A percentile compares a stretch with the other conserved stretches of the same genome.
Conservation (phyloP, 441 rosid species). For the Populus trichocarpa region DNA sequence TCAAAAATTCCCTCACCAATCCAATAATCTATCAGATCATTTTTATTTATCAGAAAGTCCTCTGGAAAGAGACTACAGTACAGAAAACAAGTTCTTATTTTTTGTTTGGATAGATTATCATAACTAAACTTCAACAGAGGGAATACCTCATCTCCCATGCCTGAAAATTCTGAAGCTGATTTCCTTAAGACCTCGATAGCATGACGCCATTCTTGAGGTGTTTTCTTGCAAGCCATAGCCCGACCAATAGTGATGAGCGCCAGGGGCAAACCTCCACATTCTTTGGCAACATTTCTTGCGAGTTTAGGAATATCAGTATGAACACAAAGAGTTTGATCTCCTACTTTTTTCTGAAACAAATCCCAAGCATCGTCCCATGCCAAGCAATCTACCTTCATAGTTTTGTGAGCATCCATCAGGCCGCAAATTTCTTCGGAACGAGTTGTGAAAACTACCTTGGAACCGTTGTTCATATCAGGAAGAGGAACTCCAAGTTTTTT, state of each 20-base stretch:
- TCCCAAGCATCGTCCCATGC: slow-evolving; percentile 36
- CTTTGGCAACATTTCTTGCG: slow-evolving; percentile 12
- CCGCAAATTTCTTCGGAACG: slow-evolving; percentile 42
- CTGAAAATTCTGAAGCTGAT: neutral
- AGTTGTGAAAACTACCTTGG: slow-evolving; percentile 45
- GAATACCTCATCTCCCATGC: slow-evolving; percentile 7
- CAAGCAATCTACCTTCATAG: slow-evolving; percentile 38
- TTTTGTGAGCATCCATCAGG: slow-evolving; percentile 35
- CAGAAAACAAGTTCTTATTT: neutral
- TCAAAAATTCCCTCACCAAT: slow-evolving; percentile 11
- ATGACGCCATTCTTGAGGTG: neutral
- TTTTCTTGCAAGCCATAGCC: slow-evolving; percentile 33
- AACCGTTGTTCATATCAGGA: slow-evolving; percentile 36
- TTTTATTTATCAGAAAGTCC: neutral
- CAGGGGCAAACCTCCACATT: slow-evolving; percentile 59
- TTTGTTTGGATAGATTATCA: neutral
- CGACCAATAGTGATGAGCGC: slow-evolving; percentile 46
- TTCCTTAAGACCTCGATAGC: neutral
- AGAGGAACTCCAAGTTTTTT: slow-evolving; percentile 44
- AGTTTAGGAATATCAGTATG: neutral
- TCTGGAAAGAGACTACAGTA: neutral
- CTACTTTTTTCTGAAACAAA: slow-evolving; percentile 35
- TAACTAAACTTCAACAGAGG: slow-evolving; percentile 20
- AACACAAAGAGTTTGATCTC: neutral
- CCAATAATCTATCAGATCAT: slow-evolving; percentile 8